These are phyloP conservation scores for Cladobotryum protrusum DNA, from an alignment of 2,329 filamentous ascomycete genomes.

Conservation along the genomic window DNA sequence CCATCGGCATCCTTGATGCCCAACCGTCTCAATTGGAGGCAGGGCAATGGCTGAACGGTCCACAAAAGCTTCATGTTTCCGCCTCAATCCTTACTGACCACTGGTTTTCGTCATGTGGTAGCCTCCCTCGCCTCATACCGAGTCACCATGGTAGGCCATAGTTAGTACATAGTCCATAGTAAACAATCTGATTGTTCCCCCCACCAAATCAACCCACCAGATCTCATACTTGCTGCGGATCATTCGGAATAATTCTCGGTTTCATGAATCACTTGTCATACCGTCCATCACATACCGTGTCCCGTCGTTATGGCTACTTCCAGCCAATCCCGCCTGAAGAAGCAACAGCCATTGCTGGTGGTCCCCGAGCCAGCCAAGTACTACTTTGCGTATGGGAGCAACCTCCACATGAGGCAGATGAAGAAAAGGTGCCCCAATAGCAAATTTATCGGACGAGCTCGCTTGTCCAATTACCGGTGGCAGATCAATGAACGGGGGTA, in stretches of 20 bases:
- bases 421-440: conserved; percentile 36
- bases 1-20: conserved; percentile 18
- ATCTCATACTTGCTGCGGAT: too few species aligned
- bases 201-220: too few species aligned
- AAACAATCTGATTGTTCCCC: too few species aligned
- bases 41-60: neutral
- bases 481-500: conserved; percentile 43
- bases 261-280: too few species aligned
- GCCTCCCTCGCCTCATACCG: too few species aligned
- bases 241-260: neutral
- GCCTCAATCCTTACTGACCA: neutral
- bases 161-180: too few species aligned
- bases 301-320: neutral
- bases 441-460: conserved; percentile 32
- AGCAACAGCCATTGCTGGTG: conserved; percentile 12
- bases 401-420: conserved; percentile 41
- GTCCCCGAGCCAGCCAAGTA: conserved; percentile 23
- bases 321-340: conserved; percentile 7
- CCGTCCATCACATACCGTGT: too few species aligned
- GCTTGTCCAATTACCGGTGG: conserved; percentile 35
- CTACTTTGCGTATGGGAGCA: conserved; percentile 44
- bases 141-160: too few species aligned
- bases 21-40: conserved; percentile 11
- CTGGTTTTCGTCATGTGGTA: too few species aligned
- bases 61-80: neutral